Evolutionary conservation across 164 flowering plant species (phyloP).

Genomic region (Litsea cubeba): DNA sequence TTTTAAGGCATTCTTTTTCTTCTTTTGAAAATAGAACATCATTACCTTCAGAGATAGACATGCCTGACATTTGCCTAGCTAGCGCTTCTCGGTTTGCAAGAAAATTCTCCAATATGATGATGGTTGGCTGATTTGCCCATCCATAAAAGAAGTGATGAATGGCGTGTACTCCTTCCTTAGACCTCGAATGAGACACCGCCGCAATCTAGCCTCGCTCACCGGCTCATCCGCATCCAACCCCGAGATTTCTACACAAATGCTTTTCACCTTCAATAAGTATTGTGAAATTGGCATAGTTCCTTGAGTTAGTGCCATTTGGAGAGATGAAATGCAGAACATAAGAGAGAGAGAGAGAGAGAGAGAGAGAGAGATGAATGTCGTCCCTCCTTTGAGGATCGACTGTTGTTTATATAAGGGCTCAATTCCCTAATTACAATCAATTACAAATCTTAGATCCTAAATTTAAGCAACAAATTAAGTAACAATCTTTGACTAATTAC

Average conservation of each 20-base stretch:
- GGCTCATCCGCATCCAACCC: not conserved
- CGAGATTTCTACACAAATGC: not conserved
- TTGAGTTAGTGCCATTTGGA: no score
- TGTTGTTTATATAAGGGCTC: no score
- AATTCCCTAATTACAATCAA: no score
- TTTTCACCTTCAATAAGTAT: not conserved
- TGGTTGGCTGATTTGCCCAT: constrained; percentile 5
- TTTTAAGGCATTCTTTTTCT: no score
- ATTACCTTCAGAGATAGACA: not conserved
- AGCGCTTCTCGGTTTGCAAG: not conserved
- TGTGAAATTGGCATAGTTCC: not conserved
- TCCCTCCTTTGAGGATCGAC: no score
- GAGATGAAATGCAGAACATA: no score
- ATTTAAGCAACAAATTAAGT: no score
- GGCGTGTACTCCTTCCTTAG: not conserved
- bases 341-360: no score
- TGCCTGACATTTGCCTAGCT: constrained; percentile 6
- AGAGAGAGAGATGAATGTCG: no score
- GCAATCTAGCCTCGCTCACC: not conserved
- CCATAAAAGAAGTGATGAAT: not conserved
- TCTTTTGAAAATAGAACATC: no score
- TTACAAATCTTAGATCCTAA: no score
- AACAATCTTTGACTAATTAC: no score
- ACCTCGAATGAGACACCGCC: constrained; percentile 5
- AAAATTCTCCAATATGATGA: constrained; percentile 1